Evolutionary conservation across 345 rosid species (phyloP), one percentile per base, ranked within the genome.

Genomic region (Reutealis trisperma): DNA sequence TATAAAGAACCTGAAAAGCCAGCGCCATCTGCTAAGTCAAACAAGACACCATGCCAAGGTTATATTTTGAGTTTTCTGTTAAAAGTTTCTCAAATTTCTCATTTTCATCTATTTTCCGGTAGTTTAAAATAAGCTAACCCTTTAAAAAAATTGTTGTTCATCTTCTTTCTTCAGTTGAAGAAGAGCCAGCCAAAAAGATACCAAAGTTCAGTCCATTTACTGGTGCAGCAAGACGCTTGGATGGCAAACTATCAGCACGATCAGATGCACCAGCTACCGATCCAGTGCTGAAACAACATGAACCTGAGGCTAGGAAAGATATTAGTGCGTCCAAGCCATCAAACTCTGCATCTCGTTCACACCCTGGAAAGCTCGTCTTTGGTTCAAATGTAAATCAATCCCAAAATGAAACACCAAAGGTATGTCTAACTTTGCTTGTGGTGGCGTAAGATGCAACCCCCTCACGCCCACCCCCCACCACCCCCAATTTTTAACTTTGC

Each of bases 1-100:
- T 88, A 86, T 70, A 86, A 82, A 83, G 95, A 88, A 78, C 84
- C 84, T 27, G 90, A 87, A 72, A 89, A 84, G 67, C 86, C 85
- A 8, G 76, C 70, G 15, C 52, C 83, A n/a, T 42, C 80, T 72
- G 41, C 79, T 58, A 57, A 30, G 52, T 49, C 81, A 30, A 83
- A 76, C 32, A 83, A 84, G 78, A 86, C 70, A 67, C 42, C 80
- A 55, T 82, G 71, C 41, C 77, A 88, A 89, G 91, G 93, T 90
- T 63, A 45, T 55, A 37, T 68, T 57, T 61, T 16, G 47, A 10
- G 8, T 69, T 60, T 61, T 61, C 8, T 15, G 10, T 63, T 7
- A 47, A 44, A 42, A 25, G 30, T 49, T 62, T 60, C 41, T 73
- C 49, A 13, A 13, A 27, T 78, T 21, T 55, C 8, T 44, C 8